A percentile compares a stretch with the other conserved stretches of the same genome.
Conservation (phyloP, 768 basidiomycete species). For the Leccinum variicolor region DNA sequence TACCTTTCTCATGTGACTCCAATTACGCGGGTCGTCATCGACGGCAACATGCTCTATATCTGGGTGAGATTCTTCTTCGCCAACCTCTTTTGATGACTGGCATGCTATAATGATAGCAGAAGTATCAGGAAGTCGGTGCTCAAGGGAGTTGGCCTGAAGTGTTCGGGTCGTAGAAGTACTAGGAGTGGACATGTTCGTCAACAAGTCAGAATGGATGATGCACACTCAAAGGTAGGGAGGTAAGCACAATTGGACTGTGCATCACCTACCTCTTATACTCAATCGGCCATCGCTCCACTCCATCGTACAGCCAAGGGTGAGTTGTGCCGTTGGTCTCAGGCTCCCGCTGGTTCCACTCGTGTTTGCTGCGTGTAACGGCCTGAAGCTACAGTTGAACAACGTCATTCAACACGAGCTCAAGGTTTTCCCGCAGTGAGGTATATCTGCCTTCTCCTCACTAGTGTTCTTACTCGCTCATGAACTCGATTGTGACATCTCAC, state of each 20-base stretch:
- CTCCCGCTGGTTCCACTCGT: neutral
- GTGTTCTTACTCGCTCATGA: constrained; percentile 1
- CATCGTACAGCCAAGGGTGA: neutral
- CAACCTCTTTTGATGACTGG: neutral
- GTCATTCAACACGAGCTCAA: constrained; percentile 10
- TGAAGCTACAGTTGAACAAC: neutral
- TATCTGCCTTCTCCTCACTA: constrained; percentile 12
- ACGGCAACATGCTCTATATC: constrained; percentile 43
- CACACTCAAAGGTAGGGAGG: constrained; percentile 3
- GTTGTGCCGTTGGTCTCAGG: neutral
- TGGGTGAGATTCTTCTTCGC: constrained; percentile 3
- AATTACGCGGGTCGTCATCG: constrained; percentile 57
- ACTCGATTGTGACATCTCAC: constrained; percentile 4
- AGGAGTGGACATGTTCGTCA: constrained; percentile 12
- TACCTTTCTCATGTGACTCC: constrained; percentile 57
- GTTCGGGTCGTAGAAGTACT: constrained; percentile 1
- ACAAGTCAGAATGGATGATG: constrained; percentile 1
- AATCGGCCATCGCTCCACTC: neutral
- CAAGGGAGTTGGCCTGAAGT: neutral
- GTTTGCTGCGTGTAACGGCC: constrained; percentile 1
- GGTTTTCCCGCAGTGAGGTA: constrained; percentile 12
- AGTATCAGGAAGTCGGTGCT: neutral
- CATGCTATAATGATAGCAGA: constrained; percentile 1
- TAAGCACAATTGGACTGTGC: neutral
- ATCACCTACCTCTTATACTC: constrained; percentile 22